A percentile compares a stretch with the other conserved stretches of the same genome.
phyloP scores from a whole-genome alignment of 306 rosid species.

The Pyrus pyrifolia region DNA sequence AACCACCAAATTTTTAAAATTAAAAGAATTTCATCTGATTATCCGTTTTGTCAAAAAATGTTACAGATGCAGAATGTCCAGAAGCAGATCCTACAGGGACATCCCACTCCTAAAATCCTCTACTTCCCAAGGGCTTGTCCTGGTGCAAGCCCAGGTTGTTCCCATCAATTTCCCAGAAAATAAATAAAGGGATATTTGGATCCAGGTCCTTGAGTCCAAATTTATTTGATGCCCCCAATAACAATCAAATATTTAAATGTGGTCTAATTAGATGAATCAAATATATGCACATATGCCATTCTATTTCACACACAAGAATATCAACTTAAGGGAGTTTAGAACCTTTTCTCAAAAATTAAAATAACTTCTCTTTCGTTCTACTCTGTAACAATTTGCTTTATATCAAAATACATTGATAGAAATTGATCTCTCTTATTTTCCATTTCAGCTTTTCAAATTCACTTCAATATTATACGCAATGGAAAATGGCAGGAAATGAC shows the following conservation, averaged over 20 bases:
- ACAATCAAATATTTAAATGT: background rate
- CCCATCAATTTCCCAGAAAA: background rate
- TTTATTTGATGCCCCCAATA: background rate
- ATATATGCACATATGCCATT: background rate
- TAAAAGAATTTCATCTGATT: background rate
- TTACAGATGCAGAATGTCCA: background rate
- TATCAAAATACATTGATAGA: background rate
- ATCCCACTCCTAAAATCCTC: background rate
- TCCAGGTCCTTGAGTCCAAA: background rate
- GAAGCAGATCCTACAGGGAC: background rate
- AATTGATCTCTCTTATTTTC: background rate
- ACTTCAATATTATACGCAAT: background rate
- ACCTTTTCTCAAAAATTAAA: background rate
- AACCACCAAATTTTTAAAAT: background rate
- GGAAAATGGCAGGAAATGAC: background rate
- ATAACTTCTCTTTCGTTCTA: background rate
- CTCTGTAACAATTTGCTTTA: background rate
- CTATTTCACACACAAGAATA: background rate
- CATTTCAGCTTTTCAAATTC: background rate
- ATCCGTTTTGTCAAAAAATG: background rate
- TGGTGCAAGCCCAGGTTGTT: background rate
- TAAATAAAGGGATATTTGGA: background rate
- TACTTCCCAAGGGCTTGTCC: background rate
- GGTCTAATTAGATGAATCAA: background rate
- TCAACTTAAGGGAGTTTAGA: background rate